These are phyloP conservation scores for Lactarius sanguifluus DNA, from an alignment of 768 basidiomycete species.

Conservation along the genomic window DNA sequence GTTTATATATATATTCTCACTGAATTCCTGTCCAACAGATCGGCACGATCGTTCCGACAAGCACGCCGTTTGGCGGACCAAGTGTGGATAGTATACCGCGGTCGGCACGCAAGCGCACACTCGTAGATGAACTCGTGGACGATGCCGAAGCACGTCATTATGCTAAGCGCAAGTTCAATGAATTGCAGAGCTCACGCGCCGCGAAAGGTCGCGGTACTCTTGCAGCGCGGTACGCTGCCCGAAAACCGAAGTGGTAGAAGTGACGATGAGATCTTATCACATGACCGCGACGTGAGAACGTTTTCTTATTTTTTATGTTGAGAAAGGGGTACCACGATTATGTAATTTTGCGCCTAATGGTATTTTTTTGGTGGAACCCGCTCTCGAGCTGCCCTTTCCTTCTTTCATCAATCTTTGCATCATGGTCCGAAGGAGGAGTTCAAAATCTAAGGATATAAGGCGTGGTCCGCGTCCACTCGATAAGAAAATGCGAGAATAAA, in stretches of 20 bases:
- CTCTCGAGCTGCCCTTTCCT: not conserved
- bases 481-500: conserved; percentile 52
- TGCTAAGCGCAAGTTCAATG: conserved; percentile 89
- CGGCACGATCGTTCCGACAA: conserved; percentile 71
- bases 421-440: conserved; percentile 24
- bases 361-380: not conserved
- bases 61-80: conserved; percentile 69
- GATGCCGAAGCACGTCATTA: conserved; percentile 85
- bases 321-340: not conserved
- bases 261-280: conserved; percentile 2
- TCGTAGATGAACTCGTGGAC: conserved; percentile 87
- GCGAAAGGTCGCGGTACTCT: conserved; percentile 71
- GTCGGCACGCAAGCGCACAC: conserved; percentile 70
- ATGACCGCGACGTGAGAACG: not conserved
- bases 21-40: conserved; percentile 48
- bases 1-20: conserved; percentile 10
- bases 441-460: conserved; percentile 14
- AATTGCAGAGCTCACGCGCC: conserved; percentile 65
- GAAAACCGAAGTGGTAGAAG: conserved; percentile 65
- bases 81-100: conserved; percentile 70
- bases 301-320: not conserved
- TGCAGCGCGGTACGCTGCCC: conserved; percentile 58
- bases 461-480: conserved; percentile 49
- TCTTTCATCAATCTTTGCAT: not conserved
- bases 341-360: not conserved